Evolutionary conservation across 441 rosid genomes (phyloP), one percentile per base, ranked within the genome.

Genomic region (Jatropha podagrica): DNA sequence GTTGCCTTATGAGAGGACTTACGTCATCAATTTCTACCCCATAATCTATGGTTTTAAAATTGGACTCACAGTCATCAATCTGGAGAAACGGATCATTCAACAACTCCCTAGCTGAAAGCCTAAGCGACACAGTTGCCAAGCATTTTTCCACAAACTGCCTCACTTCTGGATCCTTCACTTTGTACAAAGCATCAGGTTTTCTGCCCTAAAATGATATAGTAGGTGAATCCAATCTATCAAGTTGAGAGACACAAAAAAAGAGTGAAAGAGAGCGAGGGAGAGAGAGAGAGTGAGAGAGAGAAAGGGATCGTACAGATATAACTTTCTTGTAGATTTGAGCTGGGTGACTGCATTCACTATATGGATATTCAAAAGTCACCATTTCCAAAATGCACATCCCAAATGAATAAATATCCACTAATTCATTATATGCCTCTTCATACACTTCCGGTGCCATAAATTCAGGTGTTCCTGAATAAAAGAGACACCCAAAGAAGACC

Each of bases 321-420:
- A 96, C 99, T 92, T 96, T 96, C 90, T 92, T 96, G 90, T 92
- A 94, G 83, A 96, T 96, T 83, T 96, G 97, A 69, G 96, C 99
- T 73, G 97, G 92, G 74, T 92, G 90, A 37, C 81, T 86, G 82
- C 98, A 96, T 77, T 96, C 99, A 44, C 96, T 90, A 73, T 96
- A 96, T 0, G 99, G 99, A 79, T 92, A 94, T 70, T 96, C 98
- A 79, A 91, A 90, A 41, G 97, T 94, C 65, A 96, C 96, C 98
- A 94, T 91, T 78, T 96, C 99, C 81, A 96, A 80, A 41, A 96
- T 82, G 86, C 98, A 92, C 99, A 96, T 96, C 49, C 99, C 98
- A 38, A 96, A 96, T 0, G 99, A 89, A 81, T 96, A 96, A 74
- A 94, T 88, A 83, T 96, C 99, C 13, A 94, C 99, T 66, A 92